Conservation (phyloP, 768 basidiomycete genomes). For the Russula dissimulans region DNA sequence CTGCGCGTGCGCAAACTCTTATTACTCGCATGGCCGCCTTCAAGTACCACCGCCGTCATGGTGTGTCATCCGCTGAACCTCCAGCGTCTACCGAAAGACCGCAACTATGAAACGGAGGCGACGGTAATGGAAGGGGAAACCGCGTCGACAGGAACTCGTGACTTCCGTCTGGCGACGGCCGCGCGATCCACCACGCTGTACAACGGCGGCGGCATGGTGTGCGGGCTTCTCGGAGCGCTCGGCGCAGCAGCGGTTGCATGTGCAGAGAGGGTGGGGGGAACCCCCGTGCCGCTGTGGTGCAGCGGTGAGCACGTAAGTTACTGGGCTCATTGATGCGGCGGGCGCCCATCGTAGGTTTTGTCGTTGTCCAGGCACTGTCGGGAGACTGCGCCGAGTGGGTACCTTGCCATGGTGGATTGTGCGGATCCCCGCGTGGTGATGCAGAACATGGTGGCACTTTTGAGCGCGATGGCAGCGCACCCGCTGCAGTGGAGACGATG, state of each 20-base stretch:
- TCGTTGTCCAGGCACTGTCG: conserved; percentile 3
- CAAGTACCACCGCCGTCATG: conserved; percentile 20
- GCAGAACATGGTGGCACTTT: conserved; percentile 6
- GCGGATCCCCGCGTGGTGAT: conserved; percentile 11
- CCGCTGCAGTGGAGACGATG: conserved; percentile 4
- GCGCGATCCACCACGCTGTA: conserved; percentile 24
- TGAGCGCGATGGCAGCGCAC: not conserved
- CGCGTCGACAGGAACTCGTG: not conserved
- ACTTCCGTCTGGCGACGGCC: conserved; percentile 26
- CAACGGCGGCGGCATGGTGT: conserved; percentile 23
- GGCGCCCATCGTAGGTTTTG: conserved; percentile 1
- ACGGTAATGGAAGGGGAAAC: not conserved
- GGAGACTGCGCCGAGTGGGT: conserved; percentile 23
- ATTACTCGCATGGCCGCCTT: conserved; percentile 26
- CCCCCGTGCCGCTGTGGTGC: not conserved
- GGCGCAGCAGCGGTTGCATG: not conserved
- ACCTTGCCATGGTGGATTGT: conserved; percentile 28
- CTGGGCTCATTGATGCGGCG: conserved; percentile 10
- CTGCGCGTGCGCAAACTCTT: conserved; percentile 30
- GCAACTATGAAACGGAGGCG: too few relatives aligned
- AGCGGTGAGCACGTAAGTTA: conserved; percentile 1
- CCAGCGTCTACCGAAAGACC: conserved; percentile 22
- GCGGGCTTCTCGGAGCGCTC: not conserved
- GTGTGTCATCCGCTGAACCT: conserved; percentile 19
- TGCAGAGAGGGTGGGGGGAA: not conserved